Base-by-base conservation (phyloP, 2,329 filamentous ascomycete genomes). In the Nemania diffusa region DNA sequence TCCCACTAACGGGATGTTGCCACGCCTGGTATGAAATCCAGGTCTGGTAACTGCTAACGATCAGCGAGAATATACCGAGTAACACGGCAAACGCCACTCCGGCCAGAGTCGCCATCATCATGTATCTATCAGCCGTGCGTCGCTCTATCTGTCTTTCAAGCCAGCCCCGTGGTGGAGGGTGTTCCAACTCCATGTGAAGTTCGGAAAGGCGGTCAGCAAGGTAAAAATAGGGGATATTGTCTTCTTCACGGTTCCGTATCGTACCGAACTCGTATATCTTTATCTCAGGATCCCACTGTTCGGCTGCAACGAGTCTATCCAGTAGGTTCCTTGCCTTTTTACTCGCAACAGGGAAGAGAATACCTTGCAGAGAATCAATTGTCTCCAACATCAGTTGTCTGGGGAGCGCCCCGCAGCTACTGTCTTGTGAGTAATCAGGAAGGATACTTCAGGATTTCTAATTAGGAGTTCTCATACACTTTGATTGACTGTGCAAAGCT, bases 341-440 rank as follows among this genome's bases (percentile, higher is more conserved):
- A 53, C 51, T 32, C 24, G 7, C 51, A 3, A 53, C 51, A 32
- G 51, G 51, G 8, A 53, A 53, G 8, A 53, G 51, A 17, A 53
- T 53, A 3, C 24, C n/a, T 32, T 53, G 51, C 51, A 53, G 51
- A 29, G 51, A 53, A 34, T 53, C 51, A 32, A 53, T 32, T 24
- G 51, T 53, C 51, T 53, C 51, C 13, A 53, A 22, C 26, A 53
- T 53, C 32, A 53, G 26, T 53, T 53, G 51, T 53, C 51, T 53
- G 4, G 51, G 51, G 51, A 53, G 51, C 48, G n/a, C n/a, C n/a
- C n/a, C n/a, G n/a, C n/a, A n/a, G n/a, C n/a, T n/a, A n/a, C n/a
- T n/a, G n/a, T n/a, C n/a, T n/a, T n/a, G n/a, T n/a, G n/a, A n/a
- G n/a, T n/a, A n/a, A n/a, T n/a, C n/a, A n/a, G n/a, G n/a, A n/a